A percentile compares a stretch with the other conserved stretches of the same genome.
Conservation (phyloP, 495 filamentous ascomycete genomes). For the Penicillium mononematosum region DNA sequence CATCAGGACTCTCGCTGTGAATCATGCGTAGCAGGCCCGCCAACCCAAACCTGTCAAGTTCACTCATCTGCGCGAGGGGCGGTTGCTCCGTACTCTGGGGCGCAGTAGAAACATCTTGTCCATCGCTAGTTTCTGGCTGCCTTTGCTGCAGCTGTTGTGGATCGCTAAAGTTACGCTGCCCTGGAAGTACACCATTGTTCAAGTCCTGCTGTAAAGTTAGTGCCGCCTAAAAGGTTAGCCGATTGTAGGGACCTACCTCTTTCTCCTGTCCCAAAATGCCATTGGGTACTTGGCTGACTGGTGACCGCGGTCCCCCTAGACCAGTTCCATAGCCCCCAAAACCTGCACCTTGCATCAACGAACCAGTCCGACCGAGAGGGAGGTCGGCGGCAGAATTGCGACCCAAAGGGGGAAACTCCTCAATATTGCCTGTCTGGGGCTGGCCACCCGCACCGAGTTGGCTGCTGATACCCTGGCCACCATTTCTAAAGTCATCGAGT, state of each 20-base stretch:
- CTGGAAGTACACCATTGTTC: slow-evolving; percentile 36
- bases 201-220: slow-evolving; percentile 27
- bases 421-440: slow-evolving; percentile 65
- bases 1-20: slow-evolving; percentile 73
- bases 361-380: slow-evolving; percentile 62
- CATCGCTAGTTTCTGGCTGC: slow-evolving; percentile 40
- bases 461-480: slow-evolving; percentile 59
- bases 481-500: slow-evolving; percentile 57
- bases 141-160: slow-evolving; percentile 39
- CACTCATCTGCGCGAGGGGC: slow-evolving; percentile 72
- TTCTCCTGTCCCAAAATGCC: slow-evolving; percentile 45
- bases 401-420: slow-evolving; percentile 83
- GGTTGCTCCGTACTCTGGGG: slow-evolving; percentile 49
- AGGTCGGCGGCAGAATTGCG: slow-evolving; percentile 69
- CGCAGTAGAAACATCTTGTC: slow-evolving; percentile 36
- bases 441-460: slow-evolving; percentile 56
- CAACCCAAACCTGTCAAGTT: slow-evolving; percentile 77
- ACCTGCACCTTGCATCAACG: slow-evolving; percentile 62
- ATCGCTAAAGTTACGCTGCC: slow-evolving; percentile 36
- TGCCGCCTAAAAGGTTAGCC: neutral
- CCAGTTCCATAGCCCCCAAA: slow-evolving; percentile 58
- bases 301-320: slow-evolving; percentile 44
- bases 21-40: slow-evolving; percentile 77
- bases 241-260: slow-evolving; percentile 29
- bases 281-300: slow-evolving; percentile 41